Base-by-base conservation (phyloP, 768 basidiomycete genomes). In the Paxillus involutus region DNA sequence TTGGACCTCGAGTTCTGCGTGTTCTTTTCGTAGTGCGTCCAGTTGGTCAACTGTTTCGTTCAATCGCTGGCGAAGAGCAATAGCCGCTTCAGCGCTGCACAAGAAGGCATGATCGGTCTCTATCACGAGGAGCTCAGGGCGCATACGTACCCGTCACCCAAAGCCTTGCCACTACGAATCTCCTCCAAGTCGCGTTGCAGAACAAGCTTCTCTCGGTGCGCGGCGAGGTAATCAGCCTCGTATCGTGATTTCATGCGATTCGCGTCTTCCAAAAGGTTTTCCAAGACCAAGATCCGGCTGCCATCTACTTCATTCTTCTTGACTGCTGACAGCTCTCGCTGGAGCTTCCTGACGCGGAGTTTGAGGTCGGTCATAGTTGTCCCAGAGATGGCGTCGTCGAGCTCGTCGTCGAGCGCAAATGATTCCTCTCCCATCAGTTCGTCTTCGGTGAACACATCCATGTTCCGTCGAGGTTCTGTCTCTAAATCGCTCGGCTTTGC, bases 311-410 rank as follows among this genome's bases (percentile, higher is more conserved):
- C 86, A 56, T 90, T 87, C 69, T 84, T 85, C 69, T 79, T 79
- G 32, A 88, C 79, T 6, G 83, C 80, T 46, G 87, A 85, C 32
- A 98, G 77, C 66, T 98, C 93, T 24, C 93, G 75, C 66, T 90
- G 77, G 29, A 98, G 79, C 55, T 83, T 86, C 55, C 87, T 83
- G 47, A 98, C 83, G 65, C 91, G 88, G 29, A 98, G 76, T 67
- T 95, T 97, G 57, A 98, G 75, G 66, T 94, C 92, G 1, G 94
- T 98, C 84, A 87, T 94, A 11, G 89, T 93, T 44, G 85, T 89
- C 24, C 91, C 91, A 26, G 82, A 70, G 42, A 93, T 79, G 0
- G 91, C 91, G 59, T 94, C 85, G 55, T 94, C 91, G n/a, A 97
- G 75, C 71, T 96, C 94, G 26, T 86, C 85, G 39, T 85, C 89